Conservation (phyloP, 257 asterid genomes). For the Jasminum sambac region DNA sequence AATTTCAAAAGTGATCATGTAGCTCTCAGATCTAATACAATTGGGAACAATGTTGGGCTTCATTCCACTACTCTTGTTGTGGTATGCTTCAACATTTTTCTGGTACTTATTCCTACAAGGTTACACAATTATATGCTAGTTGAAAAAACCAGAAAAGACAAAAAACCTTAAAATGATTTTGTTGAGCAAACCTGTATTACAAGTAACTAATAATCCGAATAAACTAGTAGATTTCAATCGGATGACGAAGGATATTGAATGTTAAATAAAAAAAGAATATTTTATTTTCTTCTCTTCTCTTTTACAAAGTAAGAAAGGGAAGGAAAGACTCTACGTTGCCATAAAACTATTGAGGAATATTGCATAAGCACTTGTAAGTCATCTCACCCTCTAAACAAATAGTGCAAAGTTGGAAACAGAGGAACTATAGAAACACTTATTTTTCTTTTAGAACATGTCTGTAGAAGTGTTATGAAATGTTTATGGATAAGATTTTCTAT, state of each 20-base stretch:
- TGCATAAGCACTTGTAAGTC: neutral
- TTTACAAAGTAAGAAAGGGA: neutral
- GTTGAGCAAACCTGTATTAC: neutral
- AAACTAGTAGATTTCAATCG: neutral
- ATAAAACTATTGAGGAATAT: neutral
- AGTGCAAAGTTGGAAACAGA: neutral
- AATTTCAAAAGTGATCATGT: conserved; percentile 91
- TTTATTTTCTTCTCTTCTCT: conserved; percentile 12
- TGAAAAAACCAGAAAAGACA: conserved; percentile 17
- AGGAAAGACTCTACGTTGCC: neutral
- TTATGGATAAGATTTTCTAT: too few species aligned
- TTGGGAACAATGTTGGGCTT: conserved; percentile 85
- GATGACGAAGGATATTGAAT: conserved; percentile 19
- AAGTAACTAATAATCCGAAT: conserved; percentile 9
- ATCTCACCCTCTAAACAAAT: neutral
- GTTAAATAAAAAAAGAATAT: conserved; percentile 11
- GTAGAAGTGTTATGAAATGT: too few species aligned
- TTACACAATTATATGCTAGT: conserved; percentile 17
- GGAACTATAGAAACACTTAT: neutral
- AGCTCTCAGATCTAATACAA: conserved; percentile 90
- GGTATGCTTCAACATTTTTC: conserved; percentile 95
- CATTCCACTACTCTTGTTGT: conserved; percentile 74
- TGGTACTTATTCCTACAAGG: conserved; percentile 91
- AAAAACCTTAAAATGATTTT: conserved; percentile 20
- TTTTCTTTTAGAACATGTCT: too few species aligned